Conservation (phyloP, 1,284 basidiomycete genomes). For the Austroboletus rostrupii region DNA sequence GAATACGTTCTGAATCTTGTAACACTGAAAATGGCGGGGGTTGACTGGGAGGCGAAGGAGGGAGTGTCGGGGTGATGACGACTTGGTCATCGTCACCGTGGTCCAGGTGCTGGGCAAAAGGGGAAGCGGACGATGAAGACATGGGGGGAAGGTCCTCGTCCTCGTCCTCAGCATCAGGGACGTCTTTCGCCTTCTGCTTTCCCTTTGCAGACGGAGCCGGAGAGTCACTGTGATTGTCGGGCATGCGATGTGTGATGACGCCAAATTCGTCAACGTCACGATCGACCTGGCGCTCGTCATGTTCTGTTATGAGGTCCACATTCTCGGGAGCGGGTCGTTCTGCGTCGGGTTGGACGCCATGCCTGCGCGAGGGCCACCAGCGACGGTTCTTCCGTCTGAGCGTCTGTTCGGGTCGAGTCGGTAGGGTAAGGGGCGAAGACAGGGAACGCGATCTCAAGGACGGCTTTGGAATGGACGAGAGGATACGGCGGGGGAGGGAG, state of each 20-base stretch:
- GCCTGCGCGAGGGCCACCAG: constrained; percentile 38
- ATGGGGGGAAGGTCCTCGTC: constrained; percentile 2
- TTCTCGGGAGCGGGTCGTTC: constrained; percentile 11
- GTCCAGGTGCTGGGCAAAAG: constrained; percentile 3
- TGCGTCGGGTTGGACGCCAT: constrained; percentile 1
- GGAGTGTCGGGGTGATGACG: constrained; percentile 16
- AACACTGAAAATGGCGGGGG: constrained; percentile 7
- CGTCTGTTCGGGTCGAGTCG: constrained; percentile 20
- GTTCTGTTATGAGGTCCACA: constrained; percentile 14
- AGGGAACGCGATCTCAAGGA: constrained; percentile 20
- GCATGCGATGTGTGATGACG: constrained; percentile 29
- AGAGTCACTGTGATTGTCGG: constrained; percentile 26
- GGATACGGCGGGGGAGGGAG: constrained; percentile 24
- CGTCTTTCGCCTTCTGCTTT: constrained; percentile 27
- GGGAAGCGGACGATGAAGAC: constrained; percentile 21
- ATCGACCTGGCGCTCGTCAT: constrained; percentile 28
- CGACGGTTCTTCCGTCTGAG: constrained; percentile 32
- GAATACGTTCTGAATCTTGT: constrained; percentile 11
- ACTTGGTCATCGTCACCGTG: constrained; percentile 17
- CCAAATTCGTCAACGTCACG: constrained; percentile 32
- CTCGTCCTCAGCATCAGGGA: constrained; percentile 6
- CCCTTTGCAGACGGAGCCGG: constrained; percentile 24
- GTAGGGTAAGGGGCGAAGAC: constrained; percentile 19
- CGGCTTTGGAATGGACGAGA: constrained; percentile 26
- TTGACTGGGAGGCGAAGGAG: constrained; percentile 8